Evolutionary conservation across 225 moss, liverwort and hornwort species (phyloP).

Genomic region (Straminergon stramineum): DNA sequence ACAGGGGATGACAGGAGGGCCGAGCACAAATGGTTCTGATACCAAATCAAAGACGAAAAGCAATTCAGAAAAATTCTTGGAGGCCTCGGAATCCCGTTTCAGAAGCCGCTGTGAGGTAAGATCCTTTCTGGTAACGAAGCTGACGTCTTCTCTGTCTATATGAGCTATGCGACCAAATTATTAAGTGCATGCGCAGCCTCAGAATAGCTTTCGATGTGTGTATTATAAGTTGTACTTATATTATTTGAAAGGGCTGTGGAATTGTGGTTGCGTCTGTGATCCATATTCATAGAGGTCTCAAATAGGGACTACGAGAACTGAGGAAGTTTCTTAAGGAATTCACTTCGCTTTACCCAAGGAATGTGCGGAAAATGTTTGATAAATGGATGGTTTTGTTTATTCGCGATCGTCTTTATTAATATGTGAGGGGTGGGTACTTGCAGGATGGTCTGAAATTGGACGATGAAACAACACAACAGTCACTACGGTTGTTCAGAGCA

Average conservation of each 20-base stretch:
- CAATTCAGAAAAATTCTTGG: constrained; percentile 25
- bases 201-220: not conserved
- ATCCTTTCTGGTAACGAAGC: not conserved
- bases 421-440: not conserved
- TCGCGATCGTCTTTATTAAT: not conserved
- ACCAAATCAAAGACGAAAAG: constrained; percentile 32
- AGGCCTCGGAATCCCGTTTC: constrained; percentile 69
- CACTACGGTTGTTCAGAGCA: constrained; percentile 57
- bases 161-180: not conserved
- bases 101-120: constrained; percentile 71
- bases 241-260: not conserved
- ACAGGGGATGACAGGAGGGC: constrained; percentile 20
- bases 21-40: constrained; percentile 41
- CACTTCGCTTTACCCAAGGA: not conserved
- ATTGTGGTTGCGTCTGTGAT: not conserved
- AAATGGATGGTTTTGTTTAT: not conserved
- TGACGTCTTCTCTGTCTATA: not conserved
- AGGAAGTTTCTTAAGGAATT: not conserved
- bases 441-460: constrained; percentile 75
- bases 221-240: not conserved
- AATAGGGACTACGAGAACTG: not conserved
- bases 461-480: constrained; percentile 57
- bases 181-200: not conserved
- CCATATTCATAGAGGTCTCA: not conserved
- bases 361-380: not conserved